Evolutionary conservation across 352 stramenopile species (phyloP).

Genomic region (Phytopythium vexans): DNA sequence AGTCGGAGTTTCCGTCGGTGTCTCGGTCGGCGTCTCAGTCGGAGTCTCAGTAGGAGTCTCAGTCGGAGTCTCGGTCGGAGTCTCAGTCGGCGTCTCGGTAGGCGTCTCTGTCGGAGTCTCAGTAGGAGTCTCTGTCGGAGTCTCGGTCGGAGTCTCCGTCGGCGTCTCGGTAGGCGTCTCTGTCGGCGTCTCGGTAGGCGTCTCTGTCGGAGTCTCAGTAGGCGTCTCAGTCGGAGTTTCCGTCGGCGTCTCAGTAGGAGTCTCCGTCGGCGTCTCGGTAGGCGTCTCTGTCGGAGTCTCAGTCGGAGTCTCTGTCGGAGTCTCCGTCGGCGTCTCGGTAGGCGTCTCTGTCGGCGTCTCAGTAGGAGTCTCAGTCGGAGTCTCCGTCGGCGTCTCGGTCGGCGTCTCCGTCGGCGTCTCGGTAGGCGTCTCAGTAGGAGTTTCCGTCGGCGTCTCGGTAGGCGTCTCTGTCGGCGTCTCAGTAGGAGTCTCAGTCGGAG

Average conservation of each 20-base stretch:
- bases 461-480: too few relatives aligned
- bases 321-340: too few relatives aligned
- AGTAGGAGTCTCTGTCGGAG: neutral
- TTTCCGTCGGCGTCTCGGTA: too few relatives aligned
- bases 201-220: neutral
- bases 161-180: neutral
- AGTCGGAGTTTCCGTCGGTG: neutral
- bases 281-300: too few relatives aligned
- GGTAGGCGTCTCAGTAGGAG: too few relatives aligned
- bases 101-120: neutral
- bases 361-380: too few relatives aligned
- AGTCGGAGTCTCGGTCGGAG: neutral
- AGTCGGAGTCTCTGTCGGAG: too few relatives aligned
- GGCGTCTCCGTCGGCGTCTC: too few relatives aligned
- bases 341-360: too few relatives aligned
- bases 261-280: neutral
- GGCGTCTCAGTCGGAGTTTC: neutral
- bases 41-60: neutral
- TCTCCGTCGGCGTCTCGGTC: too few relatives aligned
- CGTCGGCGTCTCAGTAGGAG: slow-evolving; percentile 2
- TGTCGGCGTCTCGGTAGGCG: neutral
- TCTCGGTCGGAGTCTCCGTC: neutral
- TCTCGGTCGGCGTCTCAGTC: neutral
- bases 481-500: too few relatives aligned
- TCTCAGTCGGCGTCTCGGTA: neutral